Conservation (phyloP, 108 stramenopile genomes). For the Craspedostauros australis region DNA sequence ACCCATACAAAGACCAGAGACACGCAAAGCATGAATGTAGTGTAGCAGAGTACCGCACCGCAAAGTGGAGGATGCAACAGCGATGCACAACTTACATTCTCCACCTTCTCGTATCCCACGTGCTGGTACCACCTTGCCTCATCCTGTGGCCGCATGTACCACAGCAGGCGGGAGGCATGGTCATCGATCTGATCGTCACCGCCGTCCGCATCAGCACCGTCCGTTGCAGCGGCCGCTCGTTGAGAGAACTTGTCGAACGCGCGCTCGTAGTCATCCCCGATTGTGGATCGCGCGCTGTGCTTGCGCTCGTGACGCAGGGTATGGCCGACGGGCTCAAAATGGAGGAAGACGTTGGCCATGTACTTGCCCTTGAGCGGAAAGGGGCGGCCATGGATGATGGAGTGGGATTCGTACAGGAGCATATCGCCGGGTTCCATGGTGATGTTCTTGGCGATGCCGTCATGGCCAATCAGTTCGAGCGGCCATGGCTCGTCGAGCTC, state of each 20-base stretch:
- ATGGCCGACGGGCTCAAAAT: slow-evolving; percentile 79
- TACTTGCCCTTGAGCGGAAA: slow-evolving; percentile 74
- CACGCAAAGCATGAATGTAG: too few relatives aligned
- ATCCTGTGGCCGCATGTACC: background rate
- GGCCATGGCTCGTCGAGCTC: slow-evolving; percentile 81
- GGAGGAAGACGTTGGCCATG: slow-evolving; percentile 83
- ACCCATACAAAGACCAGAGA: too few relatives aligned
- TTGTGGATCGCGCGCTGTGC: too few relatives aligned
- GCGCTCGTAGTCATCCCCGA: slow-evolving; percentile 16
- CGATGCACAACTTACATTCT: too few relatives aligned
- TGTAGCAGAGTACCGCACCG: too few relatives aligned
- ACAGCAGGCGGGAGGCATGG: slow-evolving; percentile 6
- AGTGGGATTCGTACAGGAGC: slow-evolving; percentile 88
- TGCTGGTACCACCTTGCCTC: background rate
- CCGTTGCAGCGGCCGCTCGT: background rate
- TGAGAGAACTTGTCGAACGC: background rate
- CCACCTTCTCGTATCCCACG: too few relatives aligned
- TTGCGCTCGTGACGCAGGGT: slow-evolving; percentile 20
- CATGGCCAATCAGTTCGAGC: slow-evolving; percentile 85
- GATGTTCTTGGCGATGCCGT: slow-evolving; percentile 79
- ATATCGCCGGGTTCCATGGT: slow-evolving; percentile 89
- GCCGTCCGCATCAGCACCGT: slow-evolving; percentile 16
- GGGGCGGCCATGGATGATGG: slow-evolving; percentile 90
- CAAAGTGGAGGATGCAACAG: too few relatives aligned
- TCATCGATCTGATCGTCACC: background rate